These are phyloP conservation scores for Akanthomyces uredinophilus DNA, from an alignment of 2,329 filamentous ascomycete species.

Conservation along the genomic window DNA sequence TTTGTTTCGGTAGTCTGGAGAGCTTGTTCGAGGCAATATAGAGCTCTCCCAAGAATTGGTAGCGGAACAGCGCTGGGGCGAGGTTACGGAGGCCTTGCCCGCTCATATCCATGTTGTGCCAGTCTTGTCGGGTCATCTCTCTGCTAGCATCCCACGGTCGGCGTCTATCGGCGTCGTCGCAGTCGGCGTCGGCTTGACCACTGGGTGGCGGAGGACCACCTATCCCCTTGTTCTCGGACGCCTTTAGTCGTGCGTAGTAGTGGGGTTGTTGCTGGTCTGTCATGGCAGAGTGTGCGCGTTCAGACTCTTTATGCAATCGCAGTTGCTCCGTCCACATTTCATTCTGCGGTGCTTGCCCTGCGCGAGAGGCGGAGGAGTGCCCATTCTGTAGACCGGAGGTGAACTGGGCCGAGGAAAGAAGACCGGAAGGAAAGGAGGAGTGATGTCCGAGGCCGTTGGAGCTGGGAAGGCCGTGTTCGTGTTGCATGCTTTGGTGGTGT, in stretches of 20 bases:
- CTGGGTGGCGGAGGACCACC: constrained; percentile 47
- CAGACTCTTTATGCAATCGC: constrained; percentile 71
- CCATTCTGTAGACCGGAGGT: constrained; percentile 54
- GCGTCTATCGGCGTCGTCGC: constrained; percentile 54
- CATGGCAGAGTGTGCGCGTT: constrained; percentile 67
- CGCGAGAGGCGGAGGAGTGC: constrained; percentile 43
- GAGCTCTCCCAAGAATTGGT: constrained; percentile 83
- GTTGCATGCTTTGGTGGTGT: constrained; percentile 55
- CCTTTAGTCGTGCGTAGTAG: constrained; percentile 68
- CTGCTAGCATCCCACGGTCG: constrained; percentile 62
- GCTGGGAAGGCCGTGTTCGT: constrained; percentile 51
- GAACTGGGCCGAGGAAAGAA: constrained; percentile 60
- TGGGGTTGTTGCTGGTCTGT: constrained; percentile 59
- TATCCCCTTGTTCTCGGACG: constrained; percentile 64
- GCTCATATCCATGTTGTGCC: constrained; percentile 90
- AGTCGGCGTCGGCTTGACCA: constrained; percentile 42
- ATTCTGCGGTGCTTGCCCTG: constrained; percentile 47
- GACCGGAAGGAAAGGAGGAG: constrained; percentile 29
- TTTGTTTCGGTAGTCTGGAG: constrained; percentile 68
- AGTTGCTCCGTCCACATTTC: constrained; percentile 88
- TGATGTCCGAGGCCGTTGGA: constrained; percentile 49
- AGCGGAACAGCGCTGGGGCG: constrained; percentile 73
- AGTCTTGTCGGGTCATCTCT: constrained; percentile 68
- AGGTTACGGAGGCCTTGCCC: constrained; percentile 90
- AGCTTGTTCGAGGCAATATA: constrained; percentile 94